Percentiles rank a stretch among this genome's conserved stretches.
Evolutionary conservation across 2,329 filamentous ascomycete genomes (phyloP).

Genomic region (Verticillium tricorpus): DNA sequence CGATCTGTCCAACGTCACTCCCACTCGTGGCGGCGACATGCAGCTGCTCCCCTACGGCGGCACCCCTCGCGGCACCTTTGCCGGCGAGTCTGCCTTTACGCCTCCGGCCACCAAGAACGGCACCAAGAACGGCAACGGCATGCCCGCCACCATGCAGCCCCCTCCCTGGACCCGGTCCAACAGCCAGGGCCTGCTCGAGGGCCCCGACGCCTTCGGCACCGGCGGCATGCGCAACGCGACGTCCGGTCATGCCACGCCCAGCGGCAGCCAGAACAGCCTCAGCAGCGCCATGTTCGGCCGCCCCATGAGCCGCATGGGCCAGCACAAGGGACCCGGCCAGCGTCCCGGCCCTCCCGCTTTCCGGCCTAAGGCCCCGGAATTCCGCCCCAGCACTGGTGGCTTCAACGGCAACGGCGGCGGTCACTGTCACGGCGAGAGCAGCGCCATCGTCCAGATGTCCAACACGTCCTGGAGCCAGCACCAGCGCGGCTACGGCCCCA

Average conservation of each 20-base stretch:
- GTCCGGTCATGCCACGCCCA: neutral
- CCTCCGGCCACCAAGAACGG: neutral
- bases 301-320: conserved; percentile 8
- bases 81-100: neutral
- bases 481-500: neutral
- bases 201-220: neutral
- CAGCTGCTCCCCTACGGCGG: neutral
- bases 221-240: neutral
- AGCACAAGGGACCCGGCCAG: conserved; percentile 3
- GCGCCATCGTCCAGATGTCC: neutral
- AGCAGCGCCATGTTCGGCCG: conserved; percentile 3
- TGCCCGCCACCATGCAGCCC: conserved; percentile 6
- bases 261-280: neutral
- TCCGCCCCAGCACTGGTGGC: conserved; percentile 21
- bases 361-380: conserved; percentile 26
- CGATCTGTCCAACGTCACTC: neutral
- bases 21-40: neutral
- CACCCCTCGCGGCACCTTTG: neutral
- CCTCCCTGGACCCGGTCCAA: conserved; percentile 7
- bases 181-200: neutral
- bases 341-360: conserved; percentile 16
- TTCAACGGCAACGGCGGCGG: conserved; percentile 8
- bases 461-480: conserved; percentile 16
- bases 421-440: neutral
- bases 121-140: neutral